Evolutionary conservation across 2,329 filamentous ascomycete genomes (phyloP), one percentile per base, ranked within the genome.

Genomic region (Colletotrichum viniferum): DNA sequence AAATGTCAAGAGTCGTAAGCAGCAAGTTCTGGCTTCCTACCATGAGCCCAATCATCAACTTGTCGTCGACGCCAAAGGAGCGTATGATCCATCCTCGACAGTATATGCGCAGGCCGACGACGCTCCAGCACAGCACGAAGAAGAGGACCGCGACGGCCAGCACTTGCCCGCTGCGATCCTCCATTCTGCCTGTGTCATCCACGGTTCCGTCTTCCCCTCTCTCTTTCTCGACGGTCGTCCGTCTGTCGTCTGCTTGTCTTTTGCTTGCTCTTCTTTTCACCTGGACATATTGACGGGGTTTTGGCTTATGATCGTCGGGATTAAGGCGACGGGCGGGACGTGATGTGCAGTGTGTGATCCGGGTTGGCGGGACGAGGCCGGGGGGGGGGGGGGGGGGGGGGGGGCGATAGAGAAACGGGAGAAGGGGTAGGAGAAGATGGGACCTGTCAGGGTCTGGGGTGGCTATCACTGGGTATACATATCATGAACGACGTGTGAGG

Each of bases 61-160:
- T 84, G 77, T 84, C 83, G 63, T 84, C 83, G 1, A 78, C 28
- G 3, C 77, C 79, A 62, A 84, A 83, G 1, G 81, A 78, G 71
- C 83, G 83, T 63, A 82, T 78, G 4, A 84, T 77, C 74, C 79
- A 80, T 8, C 74, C 81, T 38, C 82, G 82, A 16, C 81, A 83
- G 71, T 84, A 84, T 5, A 81, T 72, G 12, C 83, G 81, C 8
- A 84, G 75, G 4, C 75, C 26, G 2, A 80, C 81, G 8, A 83
- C 78, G 60, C 83, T 79, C 14, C 82, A 81, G 8, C 81, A 81
- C 10, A 87, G 60, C 7, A 83, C 70, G 18, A 87, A 55, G 61
- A 87, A 85, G 5, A 82, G 77, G 67, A 79, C 78, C 24, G 76
- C 76, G 63, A 82, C 77, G 7, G 76, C 82, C 62, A 77, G 61